These are phyloP conservation scores for Phialocephala sp. DNA, from an alignment of 2,329 filamentous ascomycete species.

Conservation along the genomic window DNA sequence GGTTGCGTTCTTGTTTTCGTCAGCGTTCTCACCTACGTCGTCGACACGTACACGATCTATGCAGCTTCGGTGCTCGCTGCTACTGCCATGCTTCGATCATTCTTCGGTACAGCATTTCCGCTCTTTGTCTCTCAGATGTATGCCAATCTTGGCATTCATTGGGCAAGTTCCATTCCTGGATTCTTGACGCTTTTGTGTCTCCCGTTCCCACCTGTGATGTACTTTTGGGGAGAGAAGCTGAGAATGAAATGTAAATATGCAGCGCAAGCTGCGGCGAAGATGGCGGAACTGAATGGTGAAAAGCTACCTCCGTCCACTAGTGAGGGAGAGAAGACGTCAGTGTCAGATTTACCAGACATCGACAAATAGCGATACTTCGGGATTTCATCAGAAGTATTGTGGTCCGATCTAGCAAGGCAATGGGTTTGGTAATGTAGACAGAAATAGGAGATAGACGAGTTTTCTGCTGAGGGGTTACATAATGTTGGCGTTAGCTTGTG, in stretches of 20 bases:
- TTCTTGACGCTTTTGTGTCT: slow-evolving; percentile 76
- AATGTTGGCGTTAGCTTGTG: no score
- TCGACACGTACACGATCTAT: slow-evolving; percentile 73
- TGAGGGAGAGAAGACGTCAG: background rate
- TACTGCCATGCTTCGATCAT: slow-evolving; percentile 71
- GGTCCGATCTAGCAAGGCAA: no score
- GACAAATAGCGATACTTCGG: background rate
- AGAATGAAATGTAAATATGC: slow-evolving; percentile 73
- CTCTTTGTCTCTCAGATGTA: slow-evolving; percentile 62
- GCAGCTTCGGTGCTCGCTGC: slow-evolving; percentile 77
- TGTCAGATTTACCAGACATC: background rate
- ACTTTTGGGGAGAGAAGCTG: slow-evolving; percentile 70
- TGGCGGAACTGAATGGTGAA: slow-evolving; percentile 22
- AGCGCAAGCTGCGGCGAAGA: slow-evolving; percentile 59
- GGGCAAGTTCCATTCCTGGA: slow-evolving; percentile 75
- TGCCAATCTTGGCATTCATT: slow-evolving; percentile 59
- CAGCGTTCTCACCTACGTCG: slow-evolving; percentile 60
- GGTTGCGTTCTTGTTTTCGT: slow-evolving; percentile 67
- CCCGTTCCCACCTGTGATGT: slow-evolving; percentile 78
- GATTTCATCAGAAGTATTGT: no score
- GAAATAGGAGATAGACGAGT: no score
- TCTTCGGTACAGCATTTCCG: slow-evolving; percentile 72
- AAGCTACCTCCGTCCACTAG: background rate
- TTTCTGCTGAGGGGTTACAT: no score
- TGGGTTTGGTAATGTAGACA: no score